Evolutionary conservation across 73 alveolate genomes (phyloP).

Genomic region (Symbiodinium natans): DNA sequence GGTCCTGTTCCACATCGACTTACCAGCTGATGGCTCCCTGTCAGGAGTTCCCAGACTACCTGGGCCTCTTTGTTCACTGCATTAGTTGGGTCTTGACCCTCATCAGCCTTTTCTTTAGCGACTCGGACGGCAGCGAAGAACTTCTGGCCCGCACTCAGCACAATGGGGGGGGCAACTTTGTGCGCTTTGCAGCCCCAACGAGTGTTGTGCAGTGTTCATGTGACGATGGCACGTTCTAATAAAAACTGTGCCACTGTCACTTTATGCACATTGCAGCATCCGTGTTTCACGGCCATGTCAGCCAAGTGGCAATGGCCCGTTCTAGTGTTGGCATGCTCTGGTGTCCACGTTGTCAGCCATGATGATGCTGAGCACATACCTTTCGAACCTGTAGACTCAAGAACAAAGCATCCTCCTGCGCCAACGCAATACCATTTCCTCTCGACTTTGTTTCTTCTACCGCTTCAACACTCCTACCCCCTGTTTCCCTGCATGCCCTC

Average conservation of each 20-base stretch:
- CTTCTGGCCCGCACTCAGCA: neutral
- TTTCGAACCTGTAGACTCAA: too few species aligned
- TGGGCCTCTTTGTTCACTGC: conserved; percentile 57
- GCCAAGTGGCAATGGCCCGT: too few species aligned
- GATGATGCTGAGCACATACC: too few species aligned
- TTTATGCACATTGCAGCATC: neutral
- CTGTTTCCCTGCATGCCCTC: too few species aligned
- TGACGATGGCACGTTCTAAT: neutral
- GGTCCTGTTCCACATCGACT: too few species aligned
- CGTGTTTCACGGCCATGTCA: neutral
- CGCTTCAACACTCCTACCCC: too few species aligned
- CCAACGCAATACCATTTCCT: too few species aligned
- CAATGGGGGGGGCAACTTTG: neutral
- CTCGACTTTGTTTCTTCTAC: too few species aligned
- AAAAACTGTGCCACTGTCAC: neutral
- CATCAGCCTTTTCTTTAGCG: neutral
- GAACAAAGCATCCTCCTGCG: too few species aligned
- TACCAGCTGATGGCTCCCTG: too few species aligned
- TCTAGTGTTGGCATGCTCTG: too few species aligned
- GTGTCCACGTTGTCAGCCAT: too few species aligned
- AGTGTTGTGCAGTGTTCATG: neutral
- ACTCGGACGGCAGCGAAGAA: neutral
- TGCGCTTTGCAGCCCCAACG: neutral
- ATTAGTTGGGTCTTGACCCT: conserved; percentile 52
- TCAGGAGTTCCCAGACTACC: conserved; percentile 51